Evolutionary conservation across 768 basidiomycete species (phyloP), one percentile per base, ranked within the genome.

Genomic region (Psilocybe sp.): DNA sequence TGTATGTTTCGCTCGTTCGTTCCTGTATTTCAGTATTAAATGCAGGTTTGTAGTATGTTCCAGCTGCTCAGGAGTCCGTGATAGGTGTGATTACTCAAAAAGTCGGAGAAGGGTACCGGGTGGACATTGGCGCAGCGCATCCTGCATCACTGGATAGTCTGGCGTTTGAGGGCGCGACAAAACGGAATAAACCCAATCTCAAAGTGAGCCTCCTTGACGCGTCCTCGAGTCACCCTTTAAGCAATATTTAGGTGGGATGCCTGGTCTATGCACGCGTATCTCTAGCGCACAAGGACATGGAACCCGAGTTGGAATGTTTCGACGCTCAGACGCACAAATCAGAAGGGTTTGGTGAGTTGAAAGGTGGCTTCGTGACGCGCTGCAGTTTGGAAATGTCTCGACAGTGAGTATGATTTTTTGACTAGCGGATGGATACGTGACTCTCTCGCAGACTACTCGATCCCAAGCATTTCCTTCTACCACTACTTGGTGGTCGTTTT

Each of bases 221-320:
- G 54, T 13, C 35, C 39, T 7, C 5, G 37, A 13, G 2, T 5
- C 28, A 11, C 20, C 37, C 43, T 41, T 49, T 32, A 13, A 39
- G 20, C 11, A 32, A 34, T 12, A 14, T 44, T 11, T 56, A 98
- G 96, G 85, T 98, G 40, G 96, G 96, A 23, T 82, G 87, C 4
- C 69, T 98, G 31, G 80, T 99, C 1, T 98, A 96, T 65, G 93
- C 93, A 0, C 82, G 95, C 19, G 86, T 99, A 28, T 93, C 93
- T 12, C 73, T 96, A 16, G 94, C 97, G 5, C 92, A 95, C 62
- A 90, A 93, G 61, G 95, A 98, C 65, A 95, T 98, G 90, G 97
- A 99, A 47, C 95, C 97, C 1, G 97, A 99, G 62, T 73, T 99
- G 8, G 93, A 97, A 63, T 99, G 97, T 65, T 92, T 97, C 59